Base-by-base conservation (phyloP, 2,329 filamentous ascomycete species). In the Kalaharituber pfeilii region DNA sequence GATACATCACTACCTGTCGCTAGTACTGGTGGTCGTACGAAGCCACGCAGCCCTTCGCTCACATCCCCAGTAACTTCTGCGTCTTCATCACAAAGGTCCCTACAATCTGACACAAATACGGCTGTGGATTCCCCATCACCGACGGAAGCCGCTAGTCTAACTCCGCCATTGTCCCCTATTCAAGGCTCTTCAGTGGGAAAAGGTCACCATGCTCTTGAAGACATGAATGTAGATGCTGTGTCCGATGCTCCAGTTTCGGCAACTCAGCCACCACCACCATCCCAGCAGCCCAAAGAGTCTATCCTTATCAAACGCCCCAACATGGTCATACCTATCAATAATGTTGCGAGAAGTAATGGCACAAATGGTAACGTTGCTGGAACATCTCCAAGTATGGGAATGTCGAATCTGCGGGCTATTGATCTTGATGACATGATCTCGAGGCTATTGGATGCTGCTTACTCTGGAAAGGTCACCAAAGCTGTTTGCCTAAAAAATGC, bases 341-440 rank as follows among this genome's bases (percentile, higher is more conserved):
- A 78, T 49, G 72, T 75, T 29, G 72, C 75, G 54, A 69, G 72
- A 6, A 67, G 69, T 26, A 60, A 64, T 30, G 66, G 68, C 42
- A 72, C 74, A 22, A 77, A 80, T 49, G 67, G 67, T n/a, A 66
- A 70, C 6, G 73, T 71, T 53, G 53, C 64, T 59, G 18, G 49
- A 33, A 51, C 53, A 44, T 77, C 76, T 3, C 73, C 75, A 11
- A 71, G 73, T 13, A 84, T 94, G 69, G 84, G 85, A 59, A 93
- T 96, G 75, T 80, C 84, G 53, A 86, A 93, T 22, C 78, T 96
- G 65, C 94, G 94, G 68, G 80, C 88, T 30, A 85, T 91, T 62
- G 91, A 98, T 67, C 74, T 98, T 27, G 91, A 98, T 66, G 91
- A 98, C 66, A 95, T 94, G 75, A 98, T 98, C 66, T 87, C 88